Percentiles rank a stretch among this genome's conserved stretches.
These are phyloP conservation scores for Solanum sejunctum DNA, from an alignment of 257 asterid genomes.

Conservation along the genomic window DNA sequence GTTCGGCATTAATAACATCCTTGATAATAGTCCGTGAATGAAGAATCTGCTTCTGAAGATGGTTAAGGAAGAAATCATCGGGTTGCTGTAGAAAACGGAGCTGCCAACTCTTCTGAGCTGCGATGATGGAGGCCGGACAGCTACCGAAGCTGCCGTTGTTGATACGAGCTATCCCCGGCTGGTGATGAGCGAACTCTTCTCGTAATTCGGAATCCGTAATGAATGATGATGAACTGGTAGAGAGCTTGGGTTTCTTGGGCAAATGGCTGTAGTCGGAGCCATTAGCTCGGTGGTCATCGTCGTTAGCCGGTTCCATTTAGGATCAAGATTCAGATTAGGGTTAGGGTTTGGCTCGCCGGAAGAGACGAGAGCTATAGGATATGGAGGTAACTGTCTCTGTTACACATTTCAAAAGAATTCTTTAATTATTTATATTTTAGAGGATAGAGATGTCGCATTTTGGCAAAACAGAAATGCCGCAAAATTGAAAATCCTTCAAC, in stretches of 20 bases:
- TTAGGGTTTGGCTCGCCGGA: constrained; percentile 18
- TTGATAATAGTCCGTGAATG: constrained; percentile 58
- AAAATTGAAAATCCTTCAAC: not conserved
- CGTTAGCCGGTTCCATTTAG: constrained; percentile 11
- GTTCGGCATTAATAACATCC: constrained; percentile 80
- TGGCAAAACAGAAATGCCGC: not conserved
- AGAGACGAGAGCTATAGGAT: not conserved
- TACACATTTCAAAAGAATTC: not conserved
- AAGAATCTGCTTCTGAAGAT: constrained; percentile 58
- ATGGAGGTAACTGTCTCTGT: not conserved
- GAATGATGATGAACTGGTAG: constrained; percentile 18
- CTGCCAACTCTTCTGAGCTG: constrained; percentile 83
- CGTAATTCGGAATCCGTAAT: constrained; percentile 52
- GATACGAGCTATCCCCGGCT: constrained; percentile 54
- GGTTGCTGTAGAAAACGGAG: constrained; percentile 83
- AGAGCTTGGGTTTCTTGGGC: constrained; percentile 49
- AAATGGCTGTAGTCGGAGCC: constrained; percentile 25
- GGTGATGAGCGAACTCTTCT: constrained; percentile 71
- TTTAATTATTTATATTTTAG: not conserved
- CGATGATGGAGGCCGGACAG: constrained; percentile 83
- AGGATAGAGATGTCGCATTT: not conserved
- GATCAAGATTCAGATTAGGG: constrained; percentile 9
- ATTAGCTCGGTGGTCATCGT: constrained; percentile 25
- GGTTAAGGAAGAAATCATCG: constrained; percentile 79
- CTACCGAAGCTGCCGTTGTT: constrained; percentile 96